Base-by-base conservation (phyloP, 2,329 filamentous ascomycete species). In the Alternaria novae-zelandiae region DNA sequence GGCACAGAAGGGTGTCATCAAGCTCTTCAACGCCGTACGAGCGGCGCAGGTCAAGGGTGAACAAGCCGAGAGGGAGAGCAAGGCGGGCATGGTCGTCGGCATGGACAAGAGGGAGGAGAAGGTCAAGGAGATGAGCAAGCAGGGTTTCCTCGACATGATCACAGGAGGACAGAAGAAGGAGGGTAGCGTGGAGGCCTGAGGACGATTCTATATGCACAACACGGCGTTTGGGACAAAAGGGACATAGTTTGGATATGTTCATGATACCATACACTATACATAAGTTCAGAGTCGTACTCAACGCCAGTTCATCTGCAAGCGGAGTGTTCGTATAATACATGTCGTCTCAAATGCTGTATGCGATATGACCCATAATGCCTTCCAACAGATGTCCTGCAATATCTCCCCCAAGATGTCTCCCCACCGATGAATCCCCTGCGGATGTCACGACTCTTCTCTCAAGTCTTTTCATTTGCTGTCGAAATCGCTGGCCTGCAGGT, bases 401-500 rank as follows among this genome's bases (percentile, higher is more conserved):
- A 41, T 41, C n/a, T 17, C n/a, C 53, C 28, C 6, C 30, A 17
- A 15, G 13, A 32, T 17, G 20, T 20, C 17, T 20, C 6, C 12
- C 13, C 25, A 26, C 9, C 10, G 2, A 10, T 15, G 7, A 32
- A 32, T 21, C 26, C 21, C 28, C 13, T 20, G 25, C 9, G 5
- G 15, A 20, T 53, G 44, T 5, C 61, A 57, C 43, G 12, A 10
- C n/a, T 7, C 23, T 44, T n/a, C 32, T 43, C 28, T 11, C 13
- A 8, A 20, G 7, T 21, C 17, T 3, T 11, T 20, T 62, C 28
- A 53, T 44, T 23, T 59, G 41, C 30, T 61, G 43, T 66, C 63
- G 69, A 99, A 99, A 82, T 99, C 96, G 80, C 93, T 97, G 13
- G 93, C 93, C 83, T 99, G 96, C 82, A 99, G 76, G 78, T 99